phyloP scores from a whole-genome alignment of 225 moss, liverwort and hornwort genomes.

The Polytrichum formosum region DNA sequence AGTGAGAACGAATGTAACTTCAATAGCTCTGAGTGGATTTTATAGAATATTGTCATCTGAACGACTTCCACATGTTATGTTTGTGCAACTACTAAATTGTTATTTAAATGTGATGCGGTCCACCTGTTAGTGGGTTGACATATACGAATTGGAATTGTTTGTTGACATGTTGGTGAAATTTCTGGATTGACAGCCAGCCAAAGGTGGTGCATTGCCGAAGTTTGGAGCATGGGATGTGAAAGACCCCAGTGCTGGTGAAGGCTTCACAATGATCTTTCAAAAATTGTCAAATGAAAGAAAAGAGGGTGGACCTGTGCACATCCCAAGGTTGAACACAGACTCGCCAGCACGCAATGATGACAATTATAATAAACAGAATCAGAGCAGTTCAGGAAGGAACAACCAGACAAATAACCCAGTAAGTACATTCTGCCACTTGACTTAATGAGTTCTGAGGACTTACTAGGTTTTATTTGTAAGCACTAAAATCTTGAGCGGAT shows the following conservation, averaged over 20 bases:
- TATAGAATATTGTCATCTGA: too few relatives aligned
- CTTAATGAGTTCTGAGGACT: not conserved
- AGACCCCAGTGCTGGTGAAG: constrained; percentile 60
- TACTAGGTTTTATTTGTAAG: not conserved
- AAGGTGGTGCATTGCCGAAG: constrained; percentile 61
- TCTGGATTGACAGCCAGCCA: constrained; percentile 36
- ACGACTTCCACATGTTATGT: too few relatives aligned
- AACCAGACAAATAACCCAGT: constrained; percentile 29
- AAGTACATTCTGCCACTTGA: constrained; percentile 8
- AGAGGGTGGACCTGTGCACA: constrained; percentile 63
- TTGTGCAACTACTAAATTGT: too few relatives aligned
- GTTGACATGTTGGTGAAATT: constrained; percentile 3
- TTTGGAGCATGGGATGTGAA: constrained; percentile 67
- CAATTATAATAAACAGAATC: constrained; percentile 31
- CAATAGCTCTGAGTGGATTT: too few relatives aligned
- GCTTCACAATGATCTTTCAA: constrained; percentile 66
- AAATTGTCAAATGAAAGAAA: constrained; percentile 59
- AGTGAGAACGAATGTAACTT: too few relatives aligned
- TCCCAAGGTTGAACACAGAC: constrained; percentile 57
- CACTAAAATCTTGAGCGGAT: not conserved
- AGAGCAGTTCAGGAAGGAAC: constrained; percentile 19
- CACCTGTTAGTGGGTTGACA: too few relatives aligned
- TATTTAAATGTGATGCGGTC: too few relatives aligned
- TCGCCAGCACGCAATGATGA: constrained; percentile 17
- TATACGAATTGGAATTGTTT: not conserved